These are phyloP conservation scores for Colletotrichum neosansevieriae DNA, from an alignment of 2,329 filamentous ascomycete genomes.

Conservation along the genomic window DNA sequence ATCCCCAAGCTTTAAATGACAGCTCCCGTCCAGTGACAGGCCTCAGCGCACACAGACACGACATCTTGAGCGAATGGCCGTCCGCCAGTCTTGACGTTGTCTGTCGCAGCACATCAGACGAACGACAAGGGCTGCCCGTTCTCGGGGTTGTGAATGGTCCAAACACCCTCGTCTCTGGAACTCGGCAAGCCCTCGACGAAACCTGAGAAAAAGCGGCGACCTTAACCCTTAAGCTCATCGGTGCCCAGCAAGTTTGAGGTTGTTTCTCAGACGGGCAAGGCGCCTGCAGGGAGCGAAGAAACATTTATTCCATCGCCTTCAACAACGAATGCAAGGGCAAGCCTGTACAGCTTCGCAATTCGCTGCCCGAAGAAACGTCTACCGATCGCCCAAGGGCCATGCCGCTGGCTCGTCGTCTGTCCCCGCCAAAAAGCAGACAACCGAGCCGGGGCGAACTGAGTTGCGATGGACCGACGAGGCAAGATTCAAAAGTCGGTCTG, in stretches of 20 bases:
- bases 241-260: constrained; percentile 17
- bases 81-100: constrained; percentile 30
- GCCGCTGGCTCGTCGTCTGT: constrained; percentile 5
- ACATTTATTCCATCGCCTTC: constrained; percentile 35
- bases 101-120: constrained; percentile 41
- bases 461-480: constrained; percentile 15
- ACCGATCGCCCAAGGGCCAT: neutral
- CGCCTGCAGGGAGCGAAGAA: constrained; percentile 38
- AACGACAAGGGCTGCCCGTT: constrained; percentile 36
- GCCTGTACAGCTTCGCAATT: constrained; percentile 20
- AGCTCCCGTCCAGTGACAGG: constrained; percentile 36
- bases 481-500: constrained; percentile 39
- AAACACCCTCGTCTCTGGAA: constrained; percentile 36
- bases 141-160: constrained; percentile 35
- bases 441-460: neutral
- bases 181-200: constrained; percentile 36
- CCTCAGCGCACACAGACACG: constrained; percentile 24
- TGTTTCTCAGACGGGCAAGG: constrained; percentile 35
- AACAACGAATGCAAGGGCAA: constrained; percentile 33
- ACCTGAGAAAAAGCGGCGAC: constrained; percentile 29
- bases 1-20: constrained; percentile 28
- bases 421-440: constrained; percentile 1
- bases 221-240: constrained; percentile 22
- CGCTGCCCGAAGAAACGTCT: constrained; percentile 15
- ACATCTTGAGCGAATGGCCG: constrained; percentile 23